Conservation (phyloP, 225 moss, liverwort and hornwort species). For the Pseudisothecium myosuroides region DNA sequence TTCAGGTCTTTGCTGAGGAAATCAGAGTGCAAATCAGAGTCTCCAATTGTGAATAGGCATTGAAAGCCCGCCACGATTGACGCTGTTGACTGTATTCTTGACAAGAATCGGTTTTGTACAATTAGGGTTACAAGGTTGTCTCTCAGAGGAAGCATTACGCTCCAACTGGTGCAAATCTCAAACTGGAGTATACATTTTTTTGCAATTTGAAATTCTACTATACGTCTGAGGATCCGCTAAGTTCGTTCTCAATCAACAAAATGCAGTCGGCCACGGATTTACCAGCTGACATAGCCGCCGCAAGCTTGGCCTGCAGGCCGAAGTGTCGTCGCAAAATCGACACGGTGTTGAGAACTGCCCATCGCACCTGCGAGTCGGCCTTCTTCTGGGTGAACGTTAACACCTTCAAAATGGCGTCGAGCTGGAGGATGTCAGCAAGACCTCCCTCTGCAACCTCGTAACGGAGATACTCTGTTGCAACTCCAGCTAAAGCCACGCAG, state of each 20-base stretch:
- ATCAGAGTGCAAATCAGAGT: neutral
- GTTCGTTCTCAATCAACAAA: slow-evolving; percentile 66
- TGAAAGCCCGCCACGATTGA: neutral
- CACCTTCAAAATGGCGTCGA: slow-evolving; percentile 72
- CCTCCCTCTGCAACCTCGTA: slow-evolving; percentile 91
- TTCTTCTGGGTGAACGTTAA: slow-evolving; percentile 83
- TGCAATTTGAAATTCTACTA: slow-evolving; percentile 21
- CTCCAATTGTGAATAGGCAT: neutral
- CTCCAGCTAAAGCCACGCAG: slow-evolving; percentile 89
- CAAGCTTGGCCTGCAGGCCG: slow-evolving; percentile 55
- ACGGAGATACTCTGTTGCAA: slow-evolving; percentile 81
- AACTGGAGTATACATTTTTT: neutral
- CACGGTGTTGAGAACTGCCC: slow-evolving; percentile 96
- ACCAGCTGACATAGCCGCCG: slow-evolving; percentile 59
- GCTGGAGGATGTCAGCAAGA: slow-evolving; percentile 73
- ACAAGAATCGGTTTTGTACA: slow-evolving; percentile 3
- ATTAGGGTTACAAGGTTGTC: neutral
- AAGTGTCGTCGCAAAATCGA: slow-evolving; percentile 70
- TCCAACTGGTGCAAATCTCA: neutral
- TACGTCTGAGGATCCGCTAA: slow-evolving; percentile 36
- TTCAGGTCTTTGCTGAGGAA: neutral
- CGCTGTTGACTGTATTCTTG: neutral
- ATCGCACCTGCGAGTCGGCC: slow-evolving; percentile 92
- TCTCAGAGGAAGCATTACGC: neutral
- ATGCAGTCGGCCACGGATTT: slow-evolving; percentile 77